phyloP scores from a whole-genome alignment of 2,329 filamentous ascomycete genomes.

The Domatiomyces catenatus region DNA sequence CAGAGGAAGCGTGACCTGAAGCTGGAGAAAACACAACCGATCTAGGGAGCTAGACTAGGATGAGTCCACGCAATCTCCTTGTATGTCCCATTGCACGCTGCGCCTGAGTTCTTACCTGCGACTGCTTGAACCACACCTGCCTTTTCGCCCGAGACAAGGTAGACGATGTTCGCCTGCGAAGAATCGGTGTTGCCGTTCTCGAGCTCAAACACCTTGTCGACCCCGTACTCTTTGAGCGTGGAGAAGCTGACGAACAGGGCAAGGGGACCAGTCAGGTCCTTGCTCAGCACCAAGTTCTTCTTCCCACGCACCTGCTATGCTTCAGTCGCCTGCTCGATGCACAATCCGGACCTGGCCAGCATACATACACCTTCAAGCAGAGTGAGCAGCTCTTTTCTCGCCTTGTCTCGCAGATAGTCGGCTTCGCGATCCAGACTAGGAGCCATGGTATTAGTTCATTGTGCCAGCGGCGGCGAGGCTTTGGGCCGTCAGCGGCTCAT shows the following conservation, averaged over 20 bases:
- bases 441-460: conserved; percentile 21
- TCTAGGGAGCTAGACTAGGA: conserved; percentile 11
- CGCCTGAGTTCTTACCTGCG: conserved; percentile 84
- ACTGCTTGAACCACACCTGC: conserved; percentile 68
- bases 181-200: conserved; percentile 93
- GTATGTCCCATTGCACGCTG: conserved; percentile 8
- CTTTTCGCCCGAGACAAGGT: conserved; percentile 81
- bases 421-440: conserved; percentile 30
- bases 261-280: conserved; percentile 73
- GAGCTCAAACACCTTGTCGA: conserved; percentile 92
- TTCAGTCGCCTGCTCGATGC: conserved; percentile 20
- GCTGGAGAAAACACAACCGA: conserved; percentile 1
- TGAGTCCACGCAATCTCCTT: conserved; percentile 10
- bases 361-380: conserved; percentile 84
- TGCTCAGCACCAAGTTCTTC: conserved; percentile 94
- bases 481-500: not conserved
- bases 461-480: not conserved
- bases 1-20: not conserved
- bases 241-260: conserved; percentile 90
- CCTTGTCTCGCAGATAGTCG: conserved; percentile 36
- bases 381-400: conserved; percentile 74
- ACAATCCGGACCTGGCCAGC: not conserved
- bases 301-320: conserved; percentile 73
- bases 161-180: conserved; percentile 87
- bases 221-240: conserved; percentile 87